A percentile compares a stretch with the other conserved stretches of the same genome.
phyloP scores from a whole-genome alignment of 176 grass and related monocot genomes.

The Cenchrus fungigraminus region DNA sequence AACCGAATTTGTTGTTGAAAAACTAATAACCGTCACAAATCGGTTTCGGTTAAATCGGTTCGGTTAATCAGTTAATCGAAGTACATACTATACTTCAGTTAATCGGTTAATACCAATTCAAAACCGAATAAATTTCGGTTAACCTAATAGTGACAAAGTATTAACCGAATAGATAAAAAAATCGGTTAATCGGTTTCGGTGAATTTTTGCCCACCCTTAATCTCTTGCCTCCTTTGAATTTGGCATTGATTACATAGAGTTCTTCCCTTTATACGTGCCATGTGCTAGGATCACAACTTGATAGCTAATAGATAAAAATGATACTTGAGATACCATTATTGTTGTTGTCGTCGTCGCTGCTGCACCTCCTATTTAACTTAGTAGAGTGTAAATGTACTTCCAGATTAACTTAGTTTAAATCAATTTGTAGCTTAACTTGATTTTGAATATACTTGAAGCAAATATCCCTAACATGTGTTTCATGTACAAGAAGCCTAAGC shows the following conservation, averaged over 20 bases:
- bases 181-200: too few relatives aligned
- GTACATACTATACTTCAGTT: too few relatives aligned
- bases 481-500: neutral
- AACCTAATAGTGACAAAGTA: too few relatives aligned
- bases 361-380: neutral
- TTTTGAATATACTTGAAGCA: neutral
- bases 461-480: constrained; percentile 1
- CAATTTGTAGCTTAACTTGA: neutral
- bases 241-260: neutral
- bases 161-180: too few relatives aligned
- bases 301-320: neutral
- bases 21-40: too few relatives aligned
- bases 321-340: neutral
- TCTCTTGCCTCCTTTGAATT: neutral
- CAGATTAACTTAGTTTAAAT: neutral
- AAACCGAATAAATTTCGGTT: too few relatives aligned
- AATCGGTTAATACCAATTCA: too few relatives aligned
- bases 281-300: neutral
- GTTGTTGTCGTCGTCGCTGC: neutral
- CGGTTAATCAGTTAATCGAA: too few relatives aligned
- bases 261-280: neutral
- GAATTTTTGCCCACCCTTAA: too few relatives aligned
- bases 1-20: too few relatives aligned
- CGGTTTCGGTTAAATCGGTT: too few relatives aligned
- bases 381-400: neutral